Conservation (phyloP, 2,329 filamentous ascomycete species). For the Aspergillus quadrilineatus region DNA sequence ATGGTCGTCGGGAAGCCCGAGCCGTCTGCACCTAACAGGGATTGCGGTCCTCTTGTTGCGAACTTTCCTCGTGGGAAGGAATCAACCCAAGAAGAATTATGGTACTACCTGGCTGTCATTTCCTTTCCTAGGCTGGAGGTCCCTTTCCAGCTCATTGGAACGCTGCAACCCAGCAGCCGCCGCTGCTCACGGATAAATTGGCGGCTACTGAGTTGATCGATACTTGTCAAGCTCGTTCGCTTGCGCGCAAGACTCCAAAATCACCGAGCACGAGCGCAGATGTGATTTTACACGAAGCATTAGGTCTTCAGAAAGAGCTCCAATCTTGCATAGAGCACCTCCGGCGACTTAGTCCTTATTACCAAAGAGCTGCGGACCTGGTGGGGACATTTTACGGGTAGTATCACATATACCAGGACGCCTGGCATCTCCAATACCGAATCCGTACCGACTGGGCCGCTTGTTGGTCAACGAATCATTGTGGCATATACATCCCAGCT, state of each 20-base stretch:
- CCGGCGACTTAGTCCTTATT: constrained; percentile 16
- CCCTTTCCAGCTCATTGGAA: constrained; percentile 14
- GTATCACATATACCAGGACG: constrained; percentile 24
- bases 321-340: constrained; percentile 20
- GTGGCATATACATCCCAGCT: constrained; percentile 10
- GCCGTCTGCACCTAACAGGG: constrained; percentile 23
- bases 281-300: constrained; percentile 5
- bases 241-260: constrained; percentile 4
- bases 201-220: constrained; percentile 19
- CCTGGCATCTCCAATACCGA: constrained; percentile 23
- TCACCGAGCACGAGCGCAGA: neutral
- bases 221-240: constrained; percentile 22
- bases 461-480: constrained; percentile 26
- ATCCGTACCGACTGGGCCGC: constrained; percentile 25
- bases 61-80: neutral
- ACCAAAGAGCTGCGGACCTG: constrained; percentile 13
- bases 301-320: constrained; percentile 20
- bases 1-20: constrained; percentile 23
- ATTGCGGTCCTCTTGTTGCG: constrained; percentile 20
- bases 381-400: constrained; percentile 20
- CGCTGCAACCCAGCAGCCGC: constrained; percentile 14
- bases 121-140: constrained; percentile 18
- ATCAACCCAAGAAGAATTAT: neutral
- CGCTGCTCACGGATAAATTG: neutral
- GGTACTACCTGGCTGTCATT: constrained; percentile 17